A percentile compares a stretch with the other conserved stretches of the same genome.
phyloP scores from a whole-genome alignment of 495 filamentous ascomycete genomes.

The Hypoxylon subgilvum region DNA sequence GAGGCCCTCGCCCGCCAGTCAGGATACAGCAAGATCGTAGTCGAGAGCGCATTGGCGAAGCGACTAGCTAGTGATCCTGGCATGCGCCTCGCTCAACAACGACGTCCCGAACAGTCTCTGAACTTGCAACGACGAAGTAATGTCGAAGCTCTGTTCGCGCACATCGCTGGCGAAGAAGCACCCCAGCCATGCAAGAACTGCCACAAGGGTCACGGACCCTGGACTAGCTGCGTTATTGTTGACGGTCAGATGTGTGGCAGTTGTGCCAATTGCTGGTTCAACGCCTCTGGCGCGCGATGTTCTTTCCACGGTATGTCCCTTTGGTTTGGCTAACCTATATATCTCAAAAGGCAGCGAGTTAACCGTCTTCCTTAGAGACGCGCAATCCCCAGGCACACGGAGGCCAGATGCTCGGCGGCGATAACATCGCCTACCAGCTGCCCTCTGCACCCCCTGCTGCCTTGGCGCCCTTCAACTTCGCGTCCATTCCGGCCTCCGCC shows the following conservation, averaged over 20 bases:
- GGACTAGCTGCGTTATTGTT: constrained; percentile 54
- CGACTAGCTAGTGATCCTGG: constrained; percentile 51
- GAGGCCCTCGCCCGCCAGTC: constrained; percentile 50
- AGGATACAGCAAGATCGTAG: constrained; percentile 48
- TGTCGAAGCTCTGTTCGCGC: constrained; percentile 57
- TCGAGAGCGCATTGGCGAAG: constrained; percentile 57
- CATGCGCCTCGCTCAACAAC: constrained; percentile 52
- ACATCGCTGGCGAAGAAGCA: constrained; percentile 53
- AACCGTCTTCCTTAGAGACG: constrained; percentile 28
- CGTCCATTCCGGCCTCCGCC: constrained; percentile 39
- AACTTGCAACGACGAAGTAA: constrained; percentile 56
- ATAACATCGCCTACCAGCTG: constrained; percentile 31
- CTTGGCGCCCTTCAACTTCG: constrained; percentile 40
- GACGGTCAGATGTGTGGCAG: constrained; percentile 60
- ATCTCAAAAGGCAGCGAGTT: neutral
- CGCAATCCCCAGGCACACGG: constrained; percentile 39
- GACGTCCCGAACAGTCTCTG: constrained; percentile 52
- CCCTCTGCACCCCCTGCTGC: constrained; percentile 26
- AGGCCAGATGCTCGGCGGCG: constrained; percentile 28
- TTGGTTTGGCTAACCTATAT: neutral
- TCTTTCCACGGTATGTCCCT: constrained; percentile 56
- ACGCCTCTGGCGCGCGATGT: constrained; percentile 56
- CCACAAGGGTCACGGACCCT: constrained; percentile 59
- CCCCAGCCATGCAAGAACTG: constrained; percentile 58
- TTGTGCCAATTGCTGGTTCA: constrained; percentile 61